Percentiles rank a stretch among this genome's conserved stretches.
These are phyloP conservation scores for Elongisporangium anandrum DNA, from an alignment of 352 stramenopile species.

Conservation along the genomic window DNA sequence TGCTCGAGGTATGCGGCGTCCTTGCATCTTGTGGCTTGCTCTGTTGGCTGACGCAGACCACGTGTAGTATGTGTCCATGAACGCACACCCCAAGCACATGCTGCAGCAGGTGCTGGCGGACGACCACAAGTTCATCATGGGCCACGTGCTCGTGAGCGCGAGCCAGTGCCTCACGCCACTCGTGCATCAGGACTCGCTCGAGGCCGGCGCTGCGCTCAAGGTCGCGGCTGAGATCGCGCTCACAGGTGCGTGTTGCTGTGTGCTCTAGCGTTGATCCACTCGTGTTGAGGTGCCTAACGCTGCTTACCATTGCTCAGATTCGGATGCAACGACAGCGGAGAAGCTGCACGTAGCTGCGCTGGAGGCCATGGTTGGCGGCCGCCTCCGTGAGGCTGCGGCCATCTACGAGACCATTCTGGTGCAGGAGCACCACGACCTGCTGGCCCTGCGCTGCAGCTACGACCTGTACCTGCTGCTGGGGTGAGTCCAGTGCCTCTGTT, in stretches of 20 bases:
- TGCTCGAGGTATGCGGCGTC: conserved; percentile 42
- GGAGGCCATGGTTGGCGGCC: conserved; percentile 63
- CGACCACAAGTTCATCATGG: conserved; percentile 73
- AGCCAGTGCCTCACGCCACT: conserved; percentile 66
- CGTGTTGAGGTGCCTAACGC: neutral
- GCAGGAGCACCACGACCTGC: conserved; percentile 56
- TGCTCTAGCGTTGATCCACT: neutral
- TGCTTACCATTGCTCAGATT: neutral
- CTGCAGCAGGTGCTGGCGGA: conserved; percentile 61
- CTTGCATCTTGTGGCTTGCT: neutral
- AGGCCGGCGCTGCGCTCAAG: conserved; percentile 30
- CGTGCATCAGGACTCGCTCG: conserved; percentile 60
- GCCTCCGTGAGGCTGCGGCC: conserved; percentile 54
- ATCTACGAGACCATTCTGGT: conserved; percentile 82
- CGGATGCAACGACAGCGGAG: conserved; percentile 29
- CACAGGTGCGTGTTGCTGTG: conserved; percentile 16
- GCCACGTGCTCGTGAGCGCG: conserved; percentile 72
- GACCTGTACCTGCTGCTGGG: conserved; percentile 79
- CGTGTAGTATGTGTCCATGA: conserved; percentile 73
- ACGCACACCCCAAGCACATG: conserved; percentile 70
- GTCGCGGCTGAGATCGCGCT: conserved; percentile 29
- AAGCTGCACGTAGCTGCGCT: conserved; percentile 75
- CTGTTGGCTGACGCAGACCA: neutral
- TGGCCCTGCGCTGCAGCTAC: conserved; percentile 73
- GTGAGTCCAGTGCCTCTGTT: conserved; percentile 20